Evolutionary conservation across 352 stramenopile genomes (phyloP).

Genomic region (Thraustochytrium striatum): DNA sequence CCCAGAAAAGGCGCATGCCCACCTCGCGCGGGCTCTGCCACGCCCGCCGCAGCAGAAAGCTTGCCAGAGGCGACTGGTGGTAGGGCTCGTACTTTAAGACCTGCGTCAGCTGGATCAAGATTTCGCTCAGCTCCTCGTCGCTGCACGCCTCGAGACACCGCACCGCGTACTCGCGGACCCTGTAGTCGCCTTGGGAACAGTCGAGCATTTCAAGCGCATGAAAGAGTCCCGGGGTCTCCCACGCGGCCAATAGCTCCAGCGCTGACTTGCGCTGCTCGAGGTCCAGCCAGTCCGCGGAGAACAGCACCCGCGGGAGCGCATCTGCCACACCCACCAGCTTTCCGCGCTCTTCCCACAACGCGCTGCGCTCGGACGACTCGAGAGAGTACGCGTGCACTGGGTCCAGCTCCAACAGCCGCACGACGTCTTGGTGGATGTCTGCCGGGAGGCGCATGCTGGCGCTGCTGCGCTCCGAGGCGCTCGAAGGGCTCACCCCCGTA

Average conservation of each 20-base stretch:
- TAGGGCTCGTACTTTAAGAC: conserved; percentile 82
- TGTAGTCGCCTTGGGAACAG: conserved; percentile 71
- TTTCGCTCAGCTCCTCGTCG: conserved; percentile 94
- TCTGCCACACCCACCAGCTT: conserved; percentile 63
- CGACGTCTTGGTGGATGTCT: background rate
- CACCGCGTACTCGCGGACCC: conserved; percentile 84
- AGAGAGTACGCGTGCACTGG: conserved; percentile 37
- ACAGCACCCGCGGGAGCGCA: conserved; percentile 73
- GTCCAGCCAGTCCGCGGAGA: conserved; percentile 74
- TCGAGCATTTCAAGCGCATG: conserved; percentile 79
- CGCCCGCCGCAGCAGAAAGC: conserved; percentile 60
- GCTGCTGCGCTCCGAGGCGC: background rate
- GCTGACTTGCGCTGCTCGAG: conserved; percentile 70
- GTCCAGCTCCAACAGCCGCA: conserved; percentile 4
- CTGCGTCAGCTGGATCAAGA: conserved; percentile 96
- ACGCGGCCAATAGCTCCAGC: conserved; percentile 69
- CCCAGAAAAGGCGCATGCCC: conserved; percentile 63
- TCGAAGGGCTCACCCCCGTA: background rate
- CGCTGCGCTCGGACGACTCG: conserved; percentile 14
- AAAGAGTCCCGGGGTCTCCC: conserved; percentile 62
- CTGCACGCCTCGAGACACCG: conserved; percentile 68
- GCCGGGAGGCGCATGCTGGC: background rate
- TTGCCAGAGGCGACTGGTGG: conserved; percentile 53
- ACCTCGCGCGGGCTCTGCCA: conserved; percentile 54
- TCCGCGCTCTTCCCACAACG: conserved; percentile 52